These are phyloP conservation scores for Deinandra increscens DNA, from an alignment of 129 eudicot species.

Conservation along the genomic window DNA sequence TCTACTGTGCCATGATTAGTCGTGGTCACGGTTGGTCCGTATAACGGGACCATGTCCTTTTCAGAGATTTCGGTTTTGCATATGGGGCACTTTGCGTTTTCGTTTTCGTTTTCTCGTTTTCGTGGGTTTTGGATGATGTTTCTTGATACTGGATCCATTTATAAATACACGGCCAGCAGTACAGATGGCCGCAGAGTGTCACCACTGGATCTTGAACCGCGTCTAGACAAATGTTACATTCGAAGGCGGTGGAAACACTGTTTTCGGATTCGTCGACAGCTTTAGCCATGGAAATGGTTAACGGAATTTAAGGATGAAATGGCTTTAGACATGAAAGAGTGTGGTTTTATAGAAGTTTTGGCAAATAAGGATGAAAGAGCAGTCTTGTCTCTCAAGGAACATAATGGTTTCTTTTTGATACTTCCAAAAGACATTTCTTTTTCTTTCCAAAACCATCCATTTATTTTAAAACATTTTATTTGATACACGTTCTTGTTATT, in stretches of 20 bases:
- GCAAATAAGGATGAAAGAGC: neutral
- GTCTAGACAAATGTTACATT: constrained; percentile 38
- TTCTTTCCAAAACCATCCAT: neutral
- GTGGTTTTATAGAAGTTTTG: constrained; percentile 4
- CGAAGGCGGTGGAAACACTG: constrained; percentile 16
- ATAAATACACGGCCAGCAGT: constrained; percentile 44
- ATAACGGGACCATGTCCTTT: constrained; percentile 31
- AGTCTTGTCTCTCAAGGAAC: neutral
- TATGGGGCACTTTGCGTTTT: constrained; percentile 26
- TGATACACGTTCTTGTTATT: too few relatives aligned
- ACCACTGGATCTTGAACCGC: constrained; percentile 34
- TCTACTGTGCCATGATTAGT: neutral
- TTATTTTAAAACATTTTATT: too few relatives aligned
- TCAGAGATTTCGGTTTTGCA: constrained; percentile 38
- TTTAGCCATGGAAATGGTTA: neutral
- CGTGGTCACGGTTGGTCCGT: constrained; percentile 19
- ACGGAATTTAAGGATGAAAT: neutral
- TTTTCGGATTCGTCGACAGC: neutral
- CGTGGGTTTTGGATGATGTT: constrained; percentile 14
- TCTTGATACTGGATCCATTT: constrained; percentile 28
- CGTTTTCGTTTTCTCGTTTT: constrained; percentile 12
- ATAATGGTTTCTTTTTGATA: neutral
- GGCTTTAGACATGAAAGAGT: neutral
- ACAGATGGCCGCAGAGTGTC: constrained; percentile 40
- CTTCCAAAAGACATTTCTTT: neutral